phyloP scores from a whole-genome alignment of 208 protist species.

The Tritrichomonas foetus region DNA sequence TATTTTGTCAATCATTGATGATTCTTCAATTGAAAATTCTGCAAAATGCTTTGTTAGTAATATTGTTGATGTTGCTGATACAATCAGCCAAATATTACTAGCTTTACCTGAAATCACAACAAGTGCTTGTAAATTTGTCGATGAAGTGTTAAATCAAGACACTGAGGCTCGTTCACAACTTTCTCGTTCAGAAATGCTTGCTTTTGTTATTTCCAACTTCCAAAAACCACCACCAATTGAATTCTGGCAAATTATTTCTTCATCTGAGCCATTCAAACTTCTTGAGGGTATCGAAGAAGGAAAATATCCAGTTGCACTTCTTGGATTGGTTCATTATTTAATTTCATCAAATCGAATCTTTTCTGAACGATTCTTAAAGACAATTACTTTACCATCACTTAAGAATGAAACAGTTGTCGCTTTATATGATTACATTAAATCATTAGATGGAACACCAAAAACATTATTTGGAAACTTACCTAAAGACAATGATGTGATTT shows the following conservation, averaged over 20 bases:
- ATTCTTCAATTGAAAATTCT: background rate
- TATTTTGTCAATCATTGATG: background rate
- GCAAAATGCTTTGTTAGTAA: background rate
- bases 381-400: background rate
- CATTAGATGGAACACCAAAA: background rate
- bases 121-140: background rate
- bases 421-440: background rate
- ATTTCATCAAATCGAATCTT: background rate
- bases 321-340: background rate
- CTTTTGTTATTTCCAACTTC: background rate
- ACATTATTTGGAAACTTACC: background rate
- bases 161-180: background rate
- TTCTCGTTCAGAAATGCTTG: background rate
- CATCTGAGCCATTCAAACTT: background rate
- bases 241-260: background rate
- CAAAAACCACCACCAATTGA: background rate
- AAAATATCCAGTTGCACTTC: background rate
- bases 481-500: background rate
- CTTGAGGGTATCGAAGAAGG: background rate
- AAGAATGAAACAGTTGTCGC: background rate
- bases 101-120: background rate
- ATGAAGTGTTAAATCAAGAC: background rate
- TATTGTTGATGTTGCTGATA: background rate
- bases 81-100: background rate
- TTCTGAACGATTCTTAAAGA: background rate